These are phyloP conservation scores for Stagonosporopsis chrysanthemi DNA, from an alignment of 2,329 filamentous ascomycete species.

Conservation along the genomic window DNA sequence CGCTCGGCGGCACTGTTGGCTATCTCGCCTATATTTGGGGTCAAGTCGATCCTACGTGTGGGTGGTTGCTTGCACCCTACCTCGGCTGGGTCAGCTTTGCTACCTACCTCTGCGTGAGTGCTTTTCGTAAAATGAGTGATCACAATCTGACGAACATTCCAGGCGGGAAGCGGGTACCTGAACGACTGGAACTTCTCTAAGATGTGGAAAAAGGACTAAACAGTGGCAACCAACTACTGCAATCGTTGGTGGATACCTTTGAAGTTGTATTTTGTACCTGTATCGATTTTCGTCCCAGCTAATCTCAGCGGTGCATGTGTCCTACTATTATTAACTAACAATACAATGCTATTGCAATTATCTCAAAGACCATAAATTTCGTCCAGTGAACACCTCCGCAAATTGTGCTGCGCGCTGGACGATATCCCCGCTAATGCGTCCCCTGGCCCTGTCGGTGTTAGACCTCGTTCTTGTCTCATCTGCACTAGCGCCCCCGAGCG, in stretches of 20 bases:
- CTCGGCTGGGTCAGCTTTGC: constrained; percentile 87
- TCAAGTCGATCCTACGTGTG: constrained; percentile 74
- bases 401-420: background rate
- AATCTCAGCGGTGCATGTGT: background rate
- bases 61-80: constrained; percentile 81
- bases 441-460: constrained; percentile 12
- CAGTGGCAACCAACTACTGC: too few species aligned
- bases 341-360: background rate
- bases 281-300: background rate
- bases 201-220: constrained; percentile 35
- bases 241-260: too few species aligned
- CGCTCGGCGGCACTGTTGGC: constrained; percentile 71
- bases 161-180: constrained; percentile 49
- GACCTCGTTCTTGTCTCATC: constrained; percentile 18
- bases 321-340: background rate
- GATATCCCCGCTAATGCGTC: background rate
- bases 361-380: background rate
- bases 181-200: constrained; percentile 51
- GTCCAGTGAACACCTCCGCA: background rate
- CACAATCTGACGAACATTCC: constrained; percentile 18
- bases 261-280: too few species aligned
- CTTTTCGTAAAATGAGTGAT: background rate
- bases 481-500: constrained; percentile 30
- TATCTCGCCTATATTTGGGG: constrained; percentile 81
- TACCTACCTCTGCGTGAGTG: constrained; percentile 75